Evolutionary conservation across 2,329 filamentous ascomycete species (phyloP).

Genomic region (Fusarium algeriense): DNA sequence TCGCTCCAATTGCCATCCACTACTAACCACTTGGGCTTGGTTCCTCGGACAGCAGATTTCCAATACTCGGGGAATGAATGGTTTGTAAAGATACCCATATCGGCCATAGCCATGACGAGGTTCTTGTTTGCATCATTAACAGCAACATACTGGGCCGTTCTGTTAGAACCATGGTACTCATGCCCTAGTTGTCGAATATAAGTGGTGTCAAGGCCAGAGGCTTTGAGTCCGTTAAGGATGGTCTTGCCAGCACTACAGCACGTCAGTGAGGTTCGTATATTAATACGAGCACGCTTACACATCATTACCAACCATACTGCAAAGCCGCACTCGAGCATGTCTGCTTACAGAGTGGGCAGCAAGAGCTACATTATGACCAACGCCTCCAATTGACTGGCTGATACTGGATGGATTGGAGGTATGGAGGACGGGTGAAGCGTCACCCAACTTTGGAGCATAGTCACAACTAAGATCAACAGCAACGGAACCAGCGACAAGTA

Average conservation of each 20-base stretch:
- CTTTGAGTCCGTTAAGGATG: slow-evolving; percentile 74
- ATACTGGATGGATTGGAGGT: slow-evolving; percentile 91
- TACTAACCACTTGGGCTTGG: slow-evolving; percentile 80
- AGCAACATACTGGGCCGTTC: slow-evolving; percentile 92
- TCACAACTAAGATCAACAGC: slow-evolving; percentile 91
- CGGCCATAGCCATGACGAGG: slow-evolving; percentile 92
- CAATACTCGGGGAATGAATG: slow-evolving; percentile 68
- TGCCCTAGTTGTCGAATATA: slow-evolving; percentile 70
- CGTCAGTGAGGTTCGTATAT: slow-evolving; percentile 14
- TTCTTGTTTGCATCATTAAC: slow-evolving; percentile 87
- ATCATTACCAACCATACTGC: slow-evolving; percentile 86
- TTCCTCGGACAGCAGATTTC: slow-evolving; percentile 67
- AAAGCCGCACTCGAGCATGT: slow-evolving; percentile 73
- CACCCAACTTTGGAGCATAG: slow-evolving; percentile 58
- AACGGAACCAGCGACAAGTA: slow-evolving; percentile 92
- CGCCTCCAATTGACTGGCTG: slow-evolving; percentile 86
- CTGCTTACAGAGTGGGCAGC: slow-evolving; percentile 79
- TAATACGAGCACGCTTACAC: slow-evolving; percentile 59
- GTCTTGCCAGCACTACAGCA: slow-evolving; percentile 75
- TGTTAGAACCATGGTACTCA: slow-evolving; percentile 63
- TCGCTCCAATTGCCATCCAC: slow-evolving; percentile 89
- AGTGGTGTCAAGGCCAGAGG: slow-evolving; percentile 72
- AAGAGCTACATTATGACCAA: slow-evolving; percentile 90
- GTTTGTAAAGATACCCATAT: slow-evolving; percentile 86
- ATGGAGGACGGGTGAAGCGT: slow-evolving; percentile 66